Evolutionary conservation across 1,284 basidiomycete genomes (phyloP), one percentile per base, ranked within the genome.

Genomic region (Coniferiporia sulphurascens): DNA sequence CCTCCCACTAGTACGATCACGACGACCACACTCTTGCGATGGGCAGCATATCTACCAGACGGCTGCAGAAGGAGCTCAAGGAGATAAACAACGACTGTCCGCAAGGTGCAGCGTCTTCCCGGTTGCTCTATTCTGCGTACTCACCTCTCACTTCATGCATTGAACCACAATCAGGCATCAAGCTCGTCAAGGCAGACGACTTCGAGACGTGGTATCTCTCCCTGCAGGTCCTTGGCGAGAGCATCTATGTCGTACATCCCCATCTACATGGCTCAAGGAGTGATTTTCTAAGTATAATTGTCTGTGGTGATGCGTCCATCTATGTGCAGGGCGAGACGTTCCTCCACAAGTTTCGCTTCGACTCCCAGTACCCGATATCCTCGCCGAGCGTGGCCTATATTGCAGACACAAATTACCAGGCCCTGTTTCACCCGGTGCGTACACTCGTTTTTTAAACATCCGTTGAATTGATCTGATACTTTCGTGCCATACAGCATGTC

Each of bases 341-440:
- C 70, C 85, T 82, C 58, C 77, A 92, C 43, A 85, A 84, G 74
- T 91, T 92, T 71, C 79, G 84, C 65, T 92, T 92, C 68, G 88
- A 91, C 65, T 45, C 76, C 2, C 78, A 81, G 65, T 91, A 91
- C 71, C 90, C 89, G 1, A 91, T 92, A 67, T 86, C 87, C 4
- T 82, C 89, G 0, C 89, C 89, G n/a, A 87, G 88, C 13, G 89
- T 92, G 17, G 86, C 88, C 67, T 92, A 91, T 66, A 83, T 91
- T 43, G 82, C 87, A 13, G 80, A 80, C 56, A 78, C 85, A 49
- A 76, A 78, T 49, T 76, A 76, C 61, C 73, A 83, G 65, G 79
- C 87, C 17, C 89, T 89, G 13, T 69, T 87, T 38, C 90, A 92
- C 69, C 89, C 89, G 10, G 88, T 90, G 69, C 60, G 86, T 78